Base-by-base conservation (phyloP, 176 grass and related monocot species). In the Rhynchospora pubera region DNA sequence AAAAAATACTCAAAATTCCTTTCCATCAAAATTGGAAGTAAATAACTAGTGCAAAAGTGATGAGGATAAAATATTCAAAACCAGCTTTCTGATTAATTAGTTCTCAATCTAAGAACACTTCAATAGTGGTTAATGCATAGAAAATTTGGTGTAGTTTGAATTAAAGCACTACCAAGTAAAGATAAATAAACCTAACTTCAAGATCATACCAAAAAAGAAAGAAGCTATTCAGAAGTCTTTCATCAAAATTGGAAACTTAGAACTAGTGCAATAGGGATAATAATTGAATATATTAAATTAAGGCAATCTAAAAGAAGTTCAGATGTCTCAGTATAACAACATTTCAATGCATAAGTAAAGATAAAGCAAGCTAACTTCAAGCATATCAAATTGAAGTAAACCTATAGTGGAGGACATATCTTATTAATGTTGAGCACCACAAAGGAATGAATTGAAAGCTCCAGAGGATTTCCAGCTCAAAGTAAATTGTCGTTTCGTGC, bases 391-490 rank as follows among this genome's bases (percentile, higher is more conserved):
- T 50, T 34, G 1, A 61, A 44, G 14, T 9, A n/a, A 79, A 61
- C 45, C 18, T 43, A 6, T 48, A 42, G 62, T 56, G 42, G 43
- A 81, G 22, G 71, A 75, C 19, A 14, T 75, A 44, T 68, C 15
- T 44, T 43, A 18, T n/a, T 72, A 72, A 28, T 59, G 57, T 43
- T 80, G 59, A n/a, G 15, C 13, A 80, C 23, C 34, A 57, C 52
- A 59, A 34, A 57, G 52, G 26, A 79, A 32, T 24, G 24, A 57
- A 81, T 39, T 39, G 57, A 62, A 81, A 63, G 21, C 46, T 24
- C 55, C 21, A 39, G 16, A 65, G 7, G 24, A 48, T 63, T 65
- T 81, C 79, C 39, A 81, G 34, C 79, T 81, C 57, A 64, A 64
- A 65, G 34, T 24, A 81, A 50, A 16, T 50, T 65, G 59, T 81